These are phyloP conservation scores for Iberis pinnata DNA, from an alignment of 345 rosid species.

Conservation along the genomic window DNA sequence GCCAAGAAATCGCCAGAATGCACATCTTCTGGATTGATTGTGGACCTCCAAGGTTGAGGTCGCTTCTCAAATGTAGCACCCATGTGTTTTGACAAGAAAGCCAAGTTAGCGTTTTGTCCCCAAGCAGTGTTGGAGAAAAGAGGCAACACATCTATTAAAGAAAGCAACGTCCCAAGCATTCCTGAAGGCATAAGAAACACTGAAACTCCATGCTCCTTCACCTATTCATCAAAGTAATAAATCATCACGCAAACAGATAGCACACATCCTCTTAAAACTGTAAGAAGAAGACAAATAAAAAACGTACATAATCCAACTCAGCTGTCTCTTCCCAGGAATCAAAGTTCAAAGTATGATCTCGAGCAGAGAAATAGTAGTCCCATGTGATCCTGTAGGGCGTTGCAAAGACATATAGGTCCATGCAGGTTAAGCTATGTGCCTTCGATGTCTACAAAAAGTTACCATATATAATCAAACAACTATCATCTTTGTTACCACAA, in stretches of 20 bases:
- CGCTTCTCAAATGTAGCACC: conserved; percentile 85
- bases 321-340: conserved; percentile 88
- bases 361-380: conserved; percentile 86
- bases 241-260: not conserved
- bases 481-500: no score
- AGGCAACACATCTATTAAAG: conserved; percentile 81
- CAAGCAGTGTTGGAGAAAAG: conserved; percentile 80
- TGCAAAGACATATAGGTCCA: conserved; percentile 96
- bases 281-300: conserved; percentile 1
- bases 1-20: conserved; percentile 91
- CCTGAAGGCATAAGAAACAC: conserved; percentile 97
- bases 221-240: conserved; percentile 38
- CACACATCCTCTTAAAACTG: not conserved
- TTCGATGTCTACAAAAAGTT: conserved; percentile 53
- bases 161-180: conserved; percentile 84
- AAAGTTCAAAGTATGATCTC: conserved; percentile 73
- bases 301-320: conserved; percentile 77
- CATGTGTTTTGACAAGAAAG: conserved; percentile 79
- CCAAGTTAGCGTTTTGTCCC: conserved; percentile 91
- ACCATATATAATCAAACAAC: not conserved
- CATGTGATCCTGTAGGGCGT: conserved; percentile 93
- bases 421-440: conserved; percentile 93
- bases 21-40: conserved; percentile 67
- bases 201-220: conserved; percentile 87
- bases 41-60: conserved; percentile 65